Conservation (phyloP, 805 yeast genomes). For the Cyberlindnera sargentensis region DNA sequence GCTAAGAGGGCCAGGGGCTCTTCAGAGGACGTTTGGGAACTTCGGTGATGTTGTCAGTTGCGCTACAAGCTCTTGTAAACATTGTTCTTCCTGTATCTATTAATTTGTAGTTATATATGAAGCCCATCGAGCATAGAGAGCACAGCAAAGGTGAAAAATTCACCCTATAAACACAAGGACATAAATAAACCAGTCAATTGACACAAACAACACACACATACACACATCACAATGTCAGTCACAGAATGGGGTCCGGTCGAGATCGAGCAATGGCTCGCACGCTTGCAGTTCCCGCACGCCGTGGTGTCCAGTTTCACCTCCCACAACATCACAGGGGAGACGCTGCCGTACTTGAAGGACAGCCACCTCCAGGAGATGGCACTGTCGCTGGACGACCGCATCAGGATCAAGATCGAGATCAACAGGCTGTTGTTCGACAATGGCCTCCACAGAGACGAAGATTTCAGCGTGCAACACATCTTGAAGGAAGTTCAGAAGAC, state of each 20-base stretch:
- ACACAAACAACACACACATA: background rate
- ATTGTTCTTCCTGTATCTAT: too few relatives aligned
- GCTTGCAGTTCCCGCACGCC: slow-evolving; percentile 11
- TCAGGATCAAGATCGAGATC: slow-evolving; percentile 53
- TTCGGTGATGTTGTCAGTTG: too few relatives aligned
- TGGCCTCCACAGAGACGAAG: slow-evolving; percentile 8
- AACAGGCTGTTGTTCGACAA: slow-evolving; percentile 36
- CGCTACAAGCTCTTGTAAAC: background rate
- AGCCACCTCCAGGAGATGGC: slow-evolving; percentile 74
- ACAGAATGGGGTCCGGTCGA: slow-evolving; percentile 20
- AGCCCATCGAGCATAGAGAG: too few relatives aligned
- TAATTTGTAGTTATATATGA: too few relatives aligned
- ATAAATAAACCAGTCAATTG: background rate
- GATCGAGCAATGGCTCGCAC: slow-evolving; percentile 20
- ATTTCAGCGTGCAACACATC: slow-evolving; percentile 6
- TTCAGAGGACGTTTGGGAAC: slow-evolving; percentile 81
- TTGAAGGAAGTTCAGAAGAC: slow-evolving; percentile 10
- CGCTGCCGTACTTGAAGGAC: slow-evolving; percentile 60
- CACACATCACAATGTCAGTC: slow-evolving; percentile 3
- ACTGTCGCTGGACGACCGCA: slow-evolving; percentile 45
- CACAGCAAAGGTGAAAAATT: too few relatives aligned
- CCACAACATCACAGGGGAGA: slow-evolving; percentile 66
- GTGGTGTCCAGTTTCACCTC: slow-evolving; percentile 32
- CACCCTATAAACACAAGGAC: background rate
- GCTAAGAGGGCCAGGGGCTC: slow-evolving; percentile 61